A percentile compares a stretch with the other conserved stretches of the same genome.
These are phyloP conservation scores for Cladosporium cucumerinum DNA, from an alignment of 2,329 filamentous ascomycete species.

Conservation along the genomic window DNA sequence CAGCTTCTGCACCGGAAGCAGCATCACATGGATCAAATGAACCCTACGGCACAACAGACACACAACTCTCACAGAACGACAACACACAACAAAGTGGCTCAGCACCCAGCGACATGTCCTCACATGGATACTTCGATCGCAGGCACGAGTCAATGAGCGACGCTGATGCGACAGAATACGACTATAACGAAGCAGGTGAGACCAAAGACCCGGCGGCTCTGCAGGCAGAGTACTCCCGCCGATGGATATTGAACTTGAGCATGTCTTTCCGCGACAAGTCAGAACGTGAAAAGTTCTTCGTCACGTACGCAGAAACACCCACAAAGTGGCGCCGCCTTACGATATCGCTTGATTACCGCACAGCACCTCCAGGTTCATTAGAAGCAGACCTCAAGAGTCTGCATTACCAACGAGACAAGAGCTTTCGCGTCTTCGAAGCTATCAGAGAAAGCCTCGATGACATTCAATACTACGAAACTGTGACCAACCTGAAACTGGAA, in stretches of 20 bases:
- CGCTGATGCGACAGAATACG: constrained; percentile 23
- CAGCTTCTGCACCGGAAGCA: constrained; percentile 40
- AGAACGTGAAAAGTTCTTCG: constrained; percentile 93
- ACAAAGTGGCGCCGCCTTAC: constrained; percentile 83
- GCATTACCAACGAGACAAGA: constrained; percentile 87
- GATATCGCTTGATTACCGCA: constrained; percentile 87
- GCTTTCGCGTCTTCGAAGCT: constrained; percentile 85
- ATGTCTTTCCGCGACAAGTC: constrained; percentile 97
- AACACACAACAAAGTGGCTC: neutral
- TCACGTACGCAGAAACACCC: constrained; percentile 82
- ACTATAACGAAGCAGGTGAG: constrained; percentile 34
- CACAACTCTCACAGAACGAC: neutral
- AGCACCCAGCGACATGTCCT: constrained; percentile 5
- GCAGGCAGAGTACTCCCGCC: constrained; percentile 72
- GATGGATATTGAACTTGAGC: constrained; percentile 93
- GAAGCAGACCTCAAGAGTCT: constrained; percentile 77
- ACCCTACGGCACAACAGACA: constrained; percentile 5
- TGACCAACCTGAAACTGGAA: constrained; percentile 91
- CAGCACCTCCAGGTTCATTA: constrained; percentile 74
- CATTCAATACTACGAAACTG: constrained; percentile 93
- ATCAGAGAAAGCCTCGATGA: constrained; percentile 89
- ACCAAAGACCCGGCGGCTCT: constrained; percentile 59
- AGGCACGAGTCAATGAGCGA: constrained; percentile 19
- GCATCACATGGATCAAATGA: constrained; percentile 12
- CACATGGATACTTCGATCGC: constrained; percentile 4